Evolutionary conservation across 306 rosid genomes (phyloP), one percentile per base, ranked within the genome.

Genomic region (Trifolium fragiferum): DNA sequence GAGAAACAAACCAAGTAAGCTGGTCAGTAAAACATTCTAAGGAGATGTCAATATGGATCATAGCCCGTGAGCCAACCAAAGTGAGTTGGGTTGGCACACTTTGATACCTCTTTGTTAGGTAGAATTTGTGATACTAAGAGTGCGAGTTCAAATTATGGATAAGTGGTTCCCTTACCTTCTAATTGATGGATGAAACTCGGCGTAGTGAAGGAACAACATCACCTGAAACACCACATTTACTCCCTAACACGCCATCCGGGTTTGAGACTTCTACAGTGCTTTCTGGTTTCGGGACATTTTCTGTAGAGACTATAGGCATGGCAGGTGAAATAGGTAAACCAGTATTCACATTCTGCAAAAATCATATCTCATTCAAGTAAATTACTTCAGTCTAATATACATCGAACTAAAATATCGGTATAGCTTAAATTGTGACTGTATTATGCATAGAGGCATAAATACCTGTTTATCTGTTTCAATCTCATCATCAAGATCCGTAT

Each of bases 181-280:
- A 41, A 60, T 68, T 82, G 78, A 76, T 40, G 2, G 86, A 85
- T 19, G 84, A 82, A 68, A 68, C 77, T 64, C 86, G 82, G 57
- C 80, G 84, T 51, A 82, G 70, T 11, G 89, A 85, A 62, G 89
- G 82, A 70, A 76, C 49, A 74, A 61, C 30, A 59, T 66, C 57
- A 61, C 63, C 73, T 5, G 78, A 63, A 49, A 69, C 63, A 64
- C 82, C 82, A 20, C 72, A 13, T 7, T 76, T 79, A 61, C 32
- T 70, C 47, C 63, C 73, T 2, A 78, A 44, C 49, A 71, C 49
- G 2, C 43, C 80, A 51, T 62, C 70, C 18, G 10, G 11, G 23
- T 85, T 62, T 18, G 78, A 77, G 70, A 66, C 49, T 68, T 47
- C 78, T 7, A 54, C 14, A 7, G 44, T 75, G 53, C 23, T 58